A percentile compares a stretch with the other conserved stretches of the same genome.
Evolutionary conservation across 352 stramenopile genomes (phyloP).

Genomic region (Phytopythium vexans): DNA sequence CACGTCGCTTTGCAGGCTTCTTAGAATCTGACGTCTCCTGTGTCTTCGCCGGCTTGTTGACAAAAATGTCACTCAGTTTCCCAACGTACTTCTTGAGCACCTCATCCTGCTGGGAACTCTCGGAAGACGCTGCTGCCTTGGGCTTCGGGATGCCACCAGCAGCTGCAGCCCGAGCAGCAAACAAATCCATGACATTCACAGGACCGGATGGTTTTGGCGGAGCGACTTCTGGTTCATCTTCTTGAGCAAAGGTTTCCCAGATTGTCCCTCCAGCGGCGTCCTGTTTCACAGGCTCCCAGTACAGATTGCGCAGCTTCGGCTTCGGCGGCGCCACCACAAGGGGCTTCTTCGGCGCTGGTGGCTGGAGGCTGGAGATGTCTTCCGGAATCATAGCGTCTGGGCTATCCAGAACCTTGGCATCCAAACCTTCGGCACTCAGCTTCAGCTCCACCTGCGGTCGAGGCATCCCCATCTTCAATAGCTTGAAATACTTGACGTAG

Average conservation of each 20-base stretch:
- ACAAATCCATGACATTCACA: slow-evolving; percentile 32
- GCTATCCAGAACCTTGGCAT: slow-evolving; percentile 86
- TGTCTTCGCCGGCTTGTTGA: slow-evolving; percentile 69
- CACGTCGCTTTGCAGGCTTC: slow-evolving; percentile 51
- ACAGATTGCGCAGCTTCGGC: slow-evolving; percentile 79
- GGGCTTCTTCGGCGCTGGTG: slow-evolving; percentile 24
- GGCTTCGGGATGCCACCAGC: neutral
- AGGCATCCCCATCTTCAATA: slow-evolving; percentile 95
- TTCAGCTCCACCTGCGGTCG: slow-evolving; percentile 90
- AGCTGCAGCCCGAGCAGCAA: slow-evolving; percentile 16
- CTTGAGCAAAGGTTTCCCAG: slow-evolving; percentile 62
- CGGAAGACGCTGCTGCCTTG: slow-evolving; percentile 11
- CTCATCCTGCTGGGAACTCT: slow-evolving; percentile 30
- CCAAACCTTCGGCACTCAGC: slow-evolving; percentile 89
- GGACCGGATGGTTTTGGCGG: slow-evolving; percentile 8
- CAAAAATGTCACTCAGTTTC: slow-evolving; percentile 71
- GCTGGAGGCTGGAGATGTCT: slow-evolving; percentile 16
- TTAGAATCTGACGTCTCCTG: slow-evolving; percentile 47
- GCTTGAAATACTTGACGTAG: slow-evolving; percentile 95
- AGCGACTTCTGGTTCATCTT: slow-evolving; percentile 15
- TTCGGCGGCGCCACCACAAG: slow-evolving; percentile 51
- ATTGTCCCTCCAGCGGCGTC: slow-evolving; percentile 63
- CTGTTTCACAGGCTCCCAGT: slow-evolving; percentile 75
- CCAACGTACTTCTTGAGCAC: slow-evolving; percentile 68
- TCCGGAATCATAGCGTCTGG: slow-evolving; percentile 71